A percentile compares a stretch with the other conserved stretches of the same genome.
These are phyloP conservation scores for Penicillium aurantiogriseum DNA, from an alignment of 2,329 filamentous ascomycete species.

Conservation along the genomic window DNA sequence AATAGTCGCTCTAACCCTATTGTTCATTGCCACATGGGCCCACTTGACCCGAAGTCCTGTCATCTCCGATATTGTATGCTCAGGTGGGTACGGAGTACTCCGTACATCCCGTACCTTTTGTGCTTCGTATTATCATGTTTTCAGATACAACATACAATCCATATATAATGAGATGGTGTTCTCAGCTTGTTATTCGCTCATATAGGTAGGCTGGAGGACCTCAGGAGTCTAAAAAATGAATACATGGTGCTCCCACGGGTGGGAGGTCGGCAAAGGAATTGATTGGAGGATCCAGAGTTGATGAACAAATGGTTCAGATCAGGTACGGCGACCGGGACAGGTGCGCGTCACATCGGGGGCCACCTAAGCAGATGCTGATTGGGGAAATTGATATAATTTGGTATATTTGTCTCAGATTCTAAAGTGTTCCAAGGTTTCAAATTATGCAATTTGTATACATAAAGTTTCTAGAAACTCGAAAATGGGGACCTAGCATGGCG, in stretches of 20 bases:
- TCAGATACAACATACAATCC: neutral
- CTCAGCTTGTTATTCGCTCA: neutral
- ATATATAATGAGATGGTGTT: neutral
- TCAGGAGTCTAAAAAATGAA: neutral
- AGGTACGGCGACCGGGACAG: neutral
- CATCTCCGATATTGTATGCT: neutral
- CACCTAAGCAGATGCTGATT: neutral
- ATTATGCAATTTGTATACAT: neutral
- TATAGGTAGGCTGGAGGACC: neutral
- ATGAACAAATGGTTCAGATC: neutral
- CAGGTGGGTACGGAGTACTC: neutral
- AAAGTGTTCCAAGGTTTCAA: neutral
- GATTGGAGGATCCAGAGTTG: slow-evolving; percentile 6
- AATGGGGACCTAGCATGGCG: slow-evolving; percentile 4
- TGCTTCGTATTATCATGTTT: neutral
- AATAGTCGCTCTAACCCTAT: slow-evolving; percentile 1
- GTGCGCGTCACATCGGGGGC: neutral
- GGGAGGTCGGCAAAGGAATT: neutral
- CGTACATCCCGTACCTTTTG: neutral
- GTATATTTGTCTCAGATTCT: neutral
- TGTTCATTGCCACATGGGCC: neutral
- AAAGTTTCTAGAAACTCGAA: slow-evolving; percentile 5
- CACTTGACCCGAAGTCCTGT: neutral
- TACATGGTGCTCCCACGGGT: neutral
- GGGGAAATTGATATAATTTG: neutral